Conservation (phyloP, 148 eudicot genomes). For the Vaccinium corymbosum region DNA sequence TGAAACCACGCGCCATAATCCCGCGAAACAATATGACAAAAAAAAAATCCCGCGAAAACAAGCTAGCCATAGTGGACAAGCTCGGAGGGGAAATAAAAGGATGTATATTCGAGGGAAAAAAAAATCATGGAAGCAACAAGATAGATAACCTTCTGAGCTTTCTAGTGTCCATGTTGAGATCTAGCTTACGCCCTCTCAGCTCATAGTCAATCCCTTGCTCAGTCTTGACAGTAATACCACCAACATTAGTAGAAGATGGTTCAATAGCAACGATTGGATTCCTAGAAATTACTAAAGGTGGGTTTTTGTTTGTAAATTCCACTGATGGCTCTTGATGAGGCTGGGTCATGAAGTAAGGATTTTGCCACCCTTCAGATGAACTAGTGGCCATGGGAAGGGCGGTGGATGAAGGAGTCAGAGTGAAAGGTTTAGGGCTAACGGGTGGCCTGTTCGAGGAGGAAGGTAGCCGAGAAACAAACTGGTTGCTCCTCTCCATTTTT, state of each 20-base stretch:
- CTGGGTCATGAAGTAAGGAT: not conserved
- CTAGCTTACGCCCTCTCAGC: slow-evolving; percentile 7
- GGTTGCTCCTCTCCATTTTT: slow-evolving; percentile 2
- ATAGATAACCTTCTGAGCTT: slow-evolving; percentile 22
- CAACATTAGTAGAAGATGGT: not conserved
- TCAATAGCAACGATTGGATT: not conserved
- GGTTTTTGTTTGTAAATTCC: not conserved
- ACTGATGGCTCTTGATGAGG: not conserved
- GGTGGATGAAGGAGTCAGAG: not conserved
- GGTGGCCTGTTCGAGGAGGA: not conserved
- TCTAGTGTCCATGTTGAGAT: slow-evolving; percentile 18
- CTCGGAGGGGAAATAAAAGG: not conserved
- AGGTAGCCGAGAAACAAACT: not conserved
- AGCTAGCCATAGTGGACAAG: not conserved
- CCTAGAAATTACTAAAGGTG: not conserved
- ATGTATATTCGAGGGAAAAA: not conserved
- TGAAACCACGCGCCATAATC: not conserved
- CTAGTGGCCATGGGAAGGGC: not conserved
- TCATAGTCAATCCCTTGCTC: slow-evolving; percentile 24
- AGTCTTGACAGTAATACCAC: slow-evolving; percentile 11
- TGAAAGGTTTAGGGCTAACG: not conserved
- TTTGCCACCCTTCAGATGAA: slow-evolving; percentile 3
- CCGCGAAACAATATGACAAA: not conserved
- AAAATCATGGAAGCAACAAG: not conserved
- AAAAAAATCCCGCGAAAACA: not conserved